These are phyloP conservation scores for Colletotrichum lindemuthianum DNA, from an alignment of 2,329 filamentous ascomycete genomes.

Conservation along the genomic window DNA sequence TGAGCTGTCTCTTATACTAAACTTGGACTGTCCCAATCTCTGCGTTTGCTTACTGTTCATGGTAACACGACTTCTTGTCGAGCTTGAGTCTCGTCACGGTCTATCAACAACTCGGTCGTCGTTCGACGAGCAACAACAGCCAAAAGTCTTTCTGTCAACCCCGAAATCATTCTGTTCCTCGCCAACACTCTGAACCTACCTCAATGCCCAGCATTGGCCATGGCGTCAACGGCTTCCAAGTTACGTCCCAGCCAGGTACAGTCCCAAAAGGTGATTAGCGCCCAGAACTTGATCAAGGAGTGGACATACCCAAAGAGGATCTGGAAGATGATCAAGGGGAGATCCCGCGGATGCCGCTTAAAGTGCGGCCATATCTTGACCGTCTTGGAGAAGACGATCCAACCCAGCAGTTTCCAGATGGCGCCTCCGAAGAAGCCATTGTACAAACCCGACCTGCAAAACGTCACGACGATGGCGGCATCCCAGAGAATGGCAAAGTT, in stretches of 20 bases:
- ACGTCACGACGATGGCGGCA: conserved; percentile 48
- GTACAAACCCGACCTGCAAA: not conserved
- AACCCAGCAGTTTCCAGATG: conserved; percentile 43
- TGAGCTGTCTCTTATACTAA: too few species aligned
- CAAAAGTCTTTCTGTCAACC: too few species aligned
- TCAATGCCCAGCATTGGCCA: conserved; percentile 3
- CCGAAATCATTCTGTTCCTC: too few species aligned
- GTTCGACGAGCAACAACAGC: too few species aligned
- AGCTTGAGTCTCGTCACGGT: too few species aligned
- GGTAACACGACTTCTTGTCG: too few species aligned
- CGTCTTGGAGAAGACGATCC: conserved; percentile 65
- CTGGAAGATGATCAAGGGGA: conserved; percentile 59
- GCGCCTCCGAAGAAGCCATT: not conserved
- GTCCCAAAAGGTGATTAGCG: conserved; percentile 62
- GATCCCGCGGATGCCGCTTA: conserved; percentile 59
- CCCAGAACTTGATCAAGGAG: conserved; percentile 66
- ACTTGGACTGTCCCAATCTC: too few species aligned
- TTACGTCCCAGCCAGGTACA: conserved; percentile 54
- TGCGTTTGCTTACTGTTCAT: too few species aligned
- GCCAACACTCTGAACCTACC: too few species aligned
- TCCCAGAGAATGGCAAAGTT: conserved; percentile 69
- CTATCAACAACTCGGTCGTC: too few species aligned
- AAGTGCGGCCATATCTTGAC: conserved; percentile 67
- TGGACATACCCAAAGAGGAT: conserved; percentile 68
- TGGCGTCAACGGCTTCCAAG: conserved; percentile 40